Evolutionary conservation across 192 early-diverging fungal genomes (phyloP).

Genomic region (Mortierella hygrophila): DNA sequence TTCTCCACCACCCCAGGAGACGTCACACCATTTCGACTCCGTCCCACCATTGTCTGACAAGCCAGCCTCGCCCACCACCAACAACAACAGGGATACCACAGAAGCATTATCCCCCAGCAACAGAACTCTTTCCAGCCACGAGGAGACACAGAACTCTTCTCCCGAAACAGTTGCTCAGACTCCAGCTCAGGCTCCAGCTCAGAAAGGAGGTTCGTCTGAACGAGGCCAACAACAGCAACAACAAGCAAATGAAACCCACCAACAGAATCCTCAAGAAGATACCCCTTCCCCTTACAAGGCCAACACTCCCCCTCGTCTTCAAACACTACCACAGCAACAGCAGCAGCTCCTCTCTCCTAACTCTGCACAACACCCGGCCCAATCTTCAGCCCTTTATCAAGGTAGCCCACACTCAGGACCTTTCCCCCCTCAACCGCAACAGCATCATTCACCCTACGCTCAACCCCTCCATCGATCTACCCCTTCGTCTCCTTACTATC

Average conservation of each 20-base stretch:
- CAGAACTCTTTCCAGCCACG: background rate
- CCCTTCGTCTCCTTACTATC: constrained; percentile 27
- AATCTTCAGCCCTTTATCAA: constrained; percentile 1
- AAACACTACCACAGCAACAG: constrained; percentile 13
- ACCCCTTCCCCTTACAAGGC: background rate
- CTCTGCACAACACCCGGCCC: background rate
- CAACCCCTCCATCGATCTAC: constrained; percentile 19
- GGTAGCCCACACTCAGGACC: constrained; percentile 3
- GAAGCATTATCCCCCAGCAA: background rate
- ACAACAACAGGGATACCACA: background rate
- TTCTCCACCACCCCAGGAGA: background rate
- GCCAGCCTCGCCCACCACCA: background rate
- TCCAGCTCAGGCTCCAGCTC: constrained; percentile 3
- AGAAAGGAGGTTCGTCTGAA: background rate
- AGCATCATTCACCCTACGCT: constrained; percentile 6
- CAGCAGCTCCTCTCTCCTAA: background rate
- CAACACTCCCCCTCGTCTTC: background rate
- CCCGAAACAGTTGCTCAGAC: constrained; percentile 11
- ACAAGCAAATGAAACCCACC: background rate
- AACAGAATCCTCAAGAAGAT: constrained; percentile 3
- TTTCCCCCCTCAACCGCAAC: constrained; percentile 8
- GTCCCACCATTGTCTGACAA: constrained; percentile 4
- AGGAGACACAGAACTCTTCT: background rate
- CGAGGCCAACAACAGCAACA: background rate
- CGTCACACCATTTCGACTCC: constrained; percentile 9